Evolutionary conservation across 2,329 filamentous ascomycete species (phyloP).

Genomic region (Beauveria asiatica): DNA sequence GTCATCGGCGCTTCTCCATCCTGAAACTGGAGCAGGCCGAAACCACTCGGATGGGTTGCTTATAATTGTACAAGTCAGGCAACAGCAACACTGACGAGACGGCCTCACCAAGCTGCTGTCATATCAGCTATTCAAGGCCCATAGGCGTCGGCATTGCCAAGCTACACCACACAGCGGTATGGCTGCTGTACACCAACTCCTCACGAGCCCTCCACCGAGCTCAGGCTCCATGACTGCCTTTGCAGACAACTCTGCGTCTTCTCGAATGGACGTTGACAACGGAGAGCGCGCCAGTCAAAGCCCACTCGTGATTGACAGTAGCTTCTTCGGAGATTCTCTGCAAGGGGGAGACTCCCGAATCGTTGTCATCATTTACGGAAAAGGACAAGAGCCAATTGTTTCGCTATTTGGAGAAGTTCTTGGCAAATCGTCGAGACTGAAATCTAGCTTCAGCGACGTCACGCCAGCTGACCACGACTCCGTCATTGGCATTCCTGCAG

Average conservation of each 20-base stretch:
- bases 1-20: neutral
- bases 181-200: slow-evolving; percentile 31
- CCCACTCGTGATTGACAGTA: slow-evolving; percentile 26
- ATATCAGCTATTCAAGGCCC: neutral
- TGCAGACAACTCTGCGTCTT: slow-evolving; percentile 13
- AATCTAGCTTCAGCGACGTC: slow-evolving; percentile 45
- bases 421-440: slow-evolving; percentile 61
- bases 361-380: slow-evolving; percentile 60
- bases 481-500: slow-evolving; percentile 58
- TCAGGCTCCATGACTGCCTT: slow-evolving; percentile 18
- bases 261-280: slow-evolving; percentile 27
- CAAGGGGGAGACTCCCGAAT: slow-evolving; percentile 48
- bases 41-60: neutral
- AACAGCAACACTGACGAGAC: neutral
- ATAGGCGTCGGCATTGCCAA: neutral
- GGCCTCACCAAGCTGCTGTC: neutral
- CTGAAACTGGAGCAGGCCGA: neutral
- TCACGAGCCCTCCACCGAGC: slow-evolving; percentile 25
- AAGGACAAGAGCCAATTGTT: slow-evolving; percentile 65
- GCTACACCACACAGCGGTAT: slow-evolving; percentile 16
- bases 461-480: slow-evolving; percentile 47
- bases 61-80: neutral
- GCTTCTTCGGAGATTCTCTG: slow-evolving; percentile 36
- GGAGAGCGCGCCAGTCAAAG: slow-evolving; percentile 28
- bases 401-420: slow-evolving; percentile 69